These are phyloP conservation scores for Neurospora crassa DNA, from an alignment of 2,329 filamentous ascomycete species.

Conservation along the genomic window DNA sequence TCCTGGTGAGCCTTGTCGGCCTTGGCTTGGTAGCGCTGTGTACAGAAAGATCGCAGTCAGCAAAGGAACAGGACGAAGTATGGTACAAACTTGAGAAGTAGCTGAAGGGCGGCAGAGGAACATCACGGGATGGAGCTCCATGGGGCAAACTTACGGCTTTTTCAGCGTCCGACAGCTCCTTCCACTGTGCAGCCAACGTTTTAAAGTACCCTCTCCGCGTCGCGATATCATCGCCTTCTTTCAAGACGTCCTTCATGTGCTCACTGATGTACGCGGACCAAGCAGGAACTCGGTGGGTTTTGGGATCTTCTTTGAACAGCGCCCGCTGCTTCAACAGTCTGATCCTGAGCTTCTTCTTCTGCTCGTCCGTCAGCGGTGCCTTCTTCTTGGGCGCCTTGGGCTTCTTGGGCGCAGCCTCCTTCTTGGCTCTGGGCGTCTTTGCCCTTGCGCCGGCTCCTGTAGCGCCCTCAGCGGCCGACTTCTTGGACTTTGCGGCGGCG, in stretches of 20 bases:
- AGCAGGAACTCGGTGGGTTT: constrained; percentile 18
- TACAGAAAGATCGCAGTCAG: constrained; percentile 1
- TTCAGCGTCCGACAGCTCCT: constrained; percentile 30
- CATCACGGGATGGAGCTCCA: not conserved
- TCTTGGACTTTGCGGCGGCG: constrained; percentile 18
- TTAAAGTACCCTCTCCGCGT: not conserved
- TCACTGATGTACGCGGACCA: constrained; percentile 32
- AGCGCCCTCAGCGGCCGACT: constrained; percentile 14
- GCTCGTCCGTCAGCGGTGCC: constrained; percentile 7
- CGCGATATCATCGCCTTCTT: not conserved
- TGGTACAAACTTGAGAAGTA: not conserved
- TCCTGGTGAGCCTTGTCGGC: constrained; percentile 29
- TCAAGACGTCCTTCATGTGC: constrained; percentile 17
- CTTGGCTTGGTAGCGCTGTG: constrained; percentile 27
- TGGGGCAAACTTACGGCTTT: constrained; percentile 29
- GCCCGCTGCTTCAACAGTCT: constrained; percentile 30
- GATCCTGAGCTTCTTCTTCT: constrained; percentile 22
- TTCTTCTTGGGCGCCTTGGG: constrained; percentile 11
- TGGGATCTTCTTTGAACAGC: constrained; percentile 30
- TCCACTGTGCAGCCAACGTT: constrained; percentile 23
- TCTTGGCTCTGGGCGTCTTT: constrained; percentile 7
- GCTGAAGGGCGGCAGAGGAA: not conserved
- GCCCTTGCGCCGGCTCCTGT: not conserved
- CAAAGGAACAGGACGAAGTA: not conserved
- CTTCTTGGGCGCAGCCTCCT: constrained; percentile 14